Conservation (phyloP, 148 eudicot species). For the Diospyros kaki region DNA sequence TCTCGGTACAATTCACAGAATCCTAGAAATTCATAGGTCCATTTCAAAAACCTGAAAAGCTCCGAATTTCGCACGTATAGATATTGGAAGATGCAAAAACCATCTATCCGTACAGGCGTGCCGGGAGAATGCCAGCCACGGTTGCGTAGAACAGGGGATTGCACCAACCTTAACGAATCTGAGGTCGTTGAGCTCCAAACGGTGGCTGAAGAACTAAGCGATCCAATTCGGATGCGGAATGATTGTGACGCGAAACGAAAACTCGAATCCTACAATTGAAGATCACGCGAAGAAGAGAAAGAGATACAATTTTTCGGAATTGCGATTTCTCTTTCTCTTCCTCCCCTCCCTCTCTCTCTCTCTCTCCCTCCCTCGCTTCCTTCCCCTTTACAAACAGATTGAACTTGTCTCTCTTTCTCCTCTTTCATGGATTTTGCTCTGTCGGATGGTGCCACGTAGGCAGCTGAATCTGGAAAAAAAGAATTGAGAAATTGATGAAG, state of each 20-base stretch:
- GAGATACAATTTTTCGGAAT: neutral
- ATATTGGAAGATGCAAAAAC: neutral
- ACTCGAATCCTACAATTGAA: neutral
- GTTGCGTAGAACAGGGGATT: constrained; percentile 1
- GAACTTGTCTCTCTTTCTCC: no score
- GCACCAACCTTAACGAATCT: neutral
- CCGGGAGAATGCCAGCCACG: neutral
- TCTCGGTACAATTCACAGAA: constrained; percentile 3
- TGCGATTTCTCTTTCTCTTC: neutral
- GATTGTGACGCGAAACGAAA: neutral
- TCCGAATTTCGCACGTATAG: neutral
- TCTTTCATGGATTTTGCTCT: no score
- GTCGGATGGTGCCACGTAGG: constrained; percentile 25
- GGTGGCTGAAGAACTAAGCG: constrained; percentile 5
- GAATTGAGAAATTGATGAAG: no score
- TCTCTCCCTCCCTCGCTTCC: neutral
- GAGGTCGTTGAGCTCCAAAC: constrained; percentile 2
- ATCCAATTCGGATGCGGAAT: neutral
- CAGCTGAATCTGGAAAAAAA: constrained; percentile 12
- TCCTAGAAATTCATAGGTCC: constrained; percentile 10
- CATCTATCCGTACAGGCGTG: neutral
- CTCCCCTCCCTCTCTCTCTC: constrained; percentile 8
- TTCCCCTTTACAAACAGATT: neutral
- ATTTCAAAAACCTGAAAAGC: neutral
- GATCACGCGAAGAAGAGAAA: neutral